A percentile compares a stretch with the other conserved stretches of the same genome.
phyloP scores from a whole-genome alignment of 2,329 filamentous ascomycete species.

The Zymoseptoria passerinii region DNA sequence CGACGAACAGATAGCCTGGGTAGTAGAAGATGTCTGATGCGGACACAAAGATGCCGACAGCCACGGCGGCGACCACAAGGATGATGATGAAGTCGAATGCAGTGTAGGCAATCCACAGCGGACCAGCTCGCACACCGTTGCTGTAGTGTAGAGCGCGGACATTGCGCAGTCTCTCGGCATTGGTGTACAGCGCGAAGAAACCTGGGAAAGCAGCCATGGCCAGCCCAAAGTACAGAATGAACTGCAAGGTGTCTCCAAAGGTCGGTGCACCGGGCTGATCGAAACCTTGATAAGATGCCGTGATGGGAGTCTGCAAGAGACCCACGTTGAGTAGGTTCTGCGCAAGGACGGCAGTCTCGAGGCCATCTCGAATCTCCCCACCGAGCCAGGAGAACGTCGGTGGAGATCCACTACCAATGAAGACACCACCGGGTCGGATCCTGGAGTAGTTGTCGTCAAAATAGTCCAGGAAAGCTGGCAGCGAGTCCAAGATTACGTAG shows the following conservation, averaged over 20 bases:
- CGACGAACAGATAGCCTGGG: slow-evolving; percentile 70
- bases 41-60: slow-evolving; percentile 60
- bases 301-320: slow-evolving; percentile 59
- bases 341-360: slow-evolving; percentile 63
- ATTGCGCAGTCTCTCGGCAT: slow-evolving; percentile 68
- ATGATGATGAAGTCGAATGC: slow-evolving; percentile 73
- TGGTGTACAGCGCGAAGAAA: slow-evolving; percentile 83
- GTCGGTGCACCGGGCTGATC: slow-evolving; percentile 62
- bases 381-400: slow-evolving; percentile 66
- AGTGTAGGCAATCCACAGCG: slow-evolving; percentile 78
- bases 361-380: slow-evolving; percentile 41
- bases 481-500: slow-evolving; percentile 52
- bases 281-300: slow-evolving; percentile 65
- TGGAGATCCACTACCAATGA: slow-evolving; percentile 47
- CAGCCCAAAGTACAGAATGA: slow-evolving; percentile 74
- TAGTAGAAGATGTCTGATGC: slow-evolving; percentile 64
- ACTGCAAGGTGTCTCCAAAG: slow-evolving; percentile 65
- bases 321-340: slow-evolving; percentile 86
- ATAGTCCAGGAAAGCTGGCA: slow-evolving; percentile 60
- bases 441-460: slow-evolving; percentile 56
- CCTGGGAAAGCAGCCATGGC: slow-evolving; percentile 71
- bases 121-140: slow-evolving; percentile 74
- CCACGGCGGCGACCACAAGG: slow-evolving; percentile 56
- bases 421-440: slow-evolving; percentile 71
- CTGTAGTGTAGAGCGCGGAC: slow-evolving; percentile 84